These are phyloP conservation scores for Erythrophleum fordii DNA, from an alignment of 306 rosid genomes.

Conservation along the genomic window DNA sequence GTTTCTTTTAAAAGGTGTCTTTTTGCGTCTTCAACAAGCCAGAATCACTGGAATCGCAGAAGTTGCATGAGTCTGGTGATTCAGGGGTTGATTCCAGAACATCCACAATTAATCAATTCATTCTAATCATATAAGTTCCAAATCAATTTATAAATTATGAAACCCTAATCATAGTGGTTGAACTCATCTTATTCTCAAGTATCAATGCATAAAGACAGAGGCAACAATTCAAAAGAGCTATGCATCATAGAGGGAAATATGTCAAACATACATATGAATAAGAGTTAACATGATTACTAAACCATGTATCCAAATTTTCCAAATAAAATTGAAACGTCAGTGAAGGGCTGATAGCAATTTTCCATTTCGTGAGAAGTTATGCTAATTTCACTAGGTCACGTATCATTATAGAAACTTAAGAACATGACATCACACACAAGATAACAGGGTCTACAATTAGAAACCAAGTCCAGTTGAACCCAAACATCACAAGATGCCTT, in stretches of 20 bases:
- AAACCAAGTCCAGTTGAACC: background rate
- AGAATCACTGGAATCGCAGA: no score
- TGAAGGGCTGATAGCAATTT: background rate
- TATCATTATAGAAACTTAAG: background rate
- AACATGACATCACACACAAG: background rate
- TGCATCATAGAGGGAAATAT: background rate
- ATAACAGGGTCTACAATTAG: background rate
- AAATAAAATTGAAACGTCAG: background rate
- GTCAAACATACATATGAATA: background rate
- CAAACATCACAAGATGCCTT: background rate
- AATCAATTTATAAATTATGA: background rate
- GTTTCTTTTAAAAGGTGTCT: no score
- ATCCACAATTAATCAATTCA: background rate
- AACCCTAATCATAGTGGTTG: background rate
- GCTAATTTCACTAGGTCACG: background rate
- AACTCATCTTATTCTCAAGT: background rate
- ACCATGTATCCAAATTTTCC: background rate
- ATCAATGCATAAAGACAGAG: background rate
- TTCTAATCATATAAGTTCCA: background rate
- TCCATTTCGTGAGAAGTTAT: background rate
- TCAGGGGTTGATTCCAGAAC: no score
- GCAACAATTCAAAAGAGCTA: background rate
- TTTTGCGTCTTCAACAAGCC: no score
- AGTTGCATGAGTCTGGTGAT: no score
- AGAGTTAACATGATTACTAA: background rate